Base-by-base conservation (phyloP, 768 basidiomycete species). In the Leucosporidium scottii region DNA sequence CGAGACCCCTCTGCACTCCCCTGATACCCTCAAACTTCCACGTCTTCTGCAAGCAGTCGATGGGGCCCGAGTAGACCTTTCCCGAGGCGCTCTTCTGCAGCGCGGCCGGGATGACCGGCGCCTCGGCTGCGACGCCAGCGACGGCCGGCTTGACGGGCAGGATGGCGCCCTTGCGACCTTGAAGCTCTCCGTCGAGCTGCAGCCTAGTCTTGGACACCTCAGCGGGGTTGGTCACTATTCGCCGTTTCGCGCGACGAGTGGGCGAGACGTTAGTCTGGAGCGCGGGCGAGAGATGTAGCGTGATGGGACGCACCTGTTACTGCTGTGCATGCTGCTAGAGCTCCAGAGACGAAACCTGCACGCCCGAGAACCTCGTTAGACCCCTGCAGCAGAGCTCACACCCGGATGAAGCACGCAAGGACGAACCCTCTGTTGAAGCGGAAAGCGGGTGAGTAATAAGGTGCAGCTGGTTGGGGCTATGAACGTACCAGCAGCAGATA, bases 171-270 rank as follows among this genome's bases (percentile, higher is more conserved):
- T 30, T 23, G 59, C 73, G 83, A 75, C 88, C 91, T 44, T 89
- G 85, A 17, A 99, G 84, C 78, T 98, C 96, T 30, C 94, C 96
- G 76, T 98, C 93, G 30, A 99, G 84, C 78, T 99, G 96, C 60
- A 99, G 80, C 64, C 94, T 87, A 51, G 96, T 98, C 80, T 98
- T 98, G 55, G 90, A 89, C 27, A 93, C 56, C 31, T 57, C 56
- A 23, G 31, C 27, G 12, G 56, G 56, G 56, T 57, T 57, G 17
- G 56, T 34, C 56, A 57, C 56, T 31, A 15, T 15, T 44, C 10
- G 3, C 39, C 39, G 39, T 44, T 44, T 18, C 49, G 25, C 49
- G 51, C 51, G 51, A 27, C 51, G 51, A 61, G 34, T 44, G 12
- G 28, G 6, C 34, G 30, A 31, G 88, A 87, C 7, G 86, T 72